Conservation (phyloP, 139 green algal species). For the Chlorokybus atmophyticus region DNA sequence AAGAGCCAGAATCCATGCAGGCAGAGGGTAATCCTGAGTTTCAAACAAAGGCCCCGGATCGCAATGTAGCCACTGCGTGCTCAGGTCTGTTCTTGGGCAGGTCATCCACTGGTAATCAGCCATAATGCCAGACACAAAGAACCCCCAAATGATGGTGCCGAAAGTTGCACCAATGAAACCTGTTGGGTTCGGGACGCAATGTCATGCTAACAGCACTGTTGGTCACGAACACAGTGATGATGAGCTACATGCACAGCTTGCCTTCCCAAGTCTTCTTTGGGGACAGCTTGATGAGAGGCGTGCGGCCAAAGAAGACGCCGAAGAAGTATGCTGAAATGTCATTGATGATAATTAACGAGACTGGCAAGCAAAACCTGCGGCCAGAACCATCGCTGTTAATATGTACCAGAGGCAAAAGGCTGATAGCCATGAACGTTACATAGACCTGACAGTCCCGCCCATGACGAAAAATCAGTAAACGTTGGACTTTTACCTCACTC, state of each 20-base stretch:
- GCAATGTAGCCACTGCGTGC: slow-evolving; percentile 16
- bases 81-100: slow-evolving; percentile 56
- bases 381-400: no score
- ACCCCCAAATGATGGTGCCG: slow-evolving; percentile 62
- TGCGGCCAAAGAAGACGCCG: slow-evolving; percentile 86
- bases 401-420: no score
- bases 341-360: slow-evolving; percentile 85
- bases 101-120: slow-evolving; percentile 31
- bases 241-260: no score
- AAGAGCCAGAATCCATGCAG: slow-evolving; percentile 10
- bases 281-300: slow-evolving; percentile 91
- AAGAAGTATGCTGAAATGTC: slow-evolving; percentile 85
- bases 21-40: slow-evolving; percentile 30
- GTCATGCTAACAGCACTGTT: no score
- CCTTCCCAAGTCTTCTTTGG: slow-evolving; percentile 99
- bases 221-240: no score
- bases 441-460: no score
- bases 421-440: no score
- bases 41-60: slow-evolving; percentile 45
- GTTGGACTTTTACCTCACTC: no score
- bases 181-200: no score
- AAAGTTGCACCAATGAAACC: slow-evolving; percentile 80
- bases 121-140: slow-evolving; percentile 38
- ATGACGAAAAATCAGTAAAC: no score
- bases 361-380: slow-evolving; percentile 73